Percentiles rank a stretch among this genome's conserved stretches.
These are phyloP conservation scores for Zymoseptoria pseudotritici DNA, from an alignment of 2,329 filamentous ascomycete genomes.

Conservation along the genomic window DNA sequence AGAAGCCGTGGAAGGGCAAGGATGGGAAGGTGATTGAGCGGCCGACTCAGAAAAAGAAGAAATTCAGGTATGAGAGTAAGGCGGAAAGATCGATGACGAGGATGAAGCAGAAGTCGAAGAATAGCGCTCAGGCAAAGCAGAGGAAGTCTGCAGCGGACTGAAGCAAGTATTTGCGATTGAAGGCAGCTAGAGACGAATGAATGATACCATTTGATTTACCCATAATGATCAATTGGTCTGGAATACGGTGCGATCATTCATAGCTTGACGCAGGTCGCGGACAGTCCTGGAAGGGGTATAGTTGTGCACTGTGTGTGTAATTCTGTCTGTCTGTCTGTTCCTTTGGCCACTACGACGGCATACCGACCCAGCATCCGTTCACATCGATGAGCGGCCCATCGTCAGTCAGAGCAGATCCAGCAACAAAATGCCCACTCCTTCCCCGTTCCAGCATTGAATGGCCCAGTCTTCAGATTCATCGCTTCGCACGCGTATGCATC, in stretches of 20 bases:
- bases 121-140: conserved; percentile 58
- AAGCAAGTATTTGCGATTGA: background rate
- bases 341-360: background rate
- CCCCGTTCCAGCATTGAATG: background rate
- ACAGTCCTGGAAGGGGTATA: background rate
- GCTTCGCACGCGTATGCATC: background rate
- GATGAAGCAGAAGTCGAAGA: conserved; percentile 59
- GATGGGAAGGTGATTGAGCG: conserved; percentile 28
- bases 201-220: background rate
- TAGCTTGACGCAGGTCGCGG: background rate
- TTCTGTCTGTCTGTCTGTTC: background rate
- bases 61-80: conserved; percentile 90
- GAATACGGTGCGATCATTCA: background rate
- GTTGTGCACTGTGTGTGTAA: background rate
- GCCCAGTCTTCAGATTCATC: background rate
- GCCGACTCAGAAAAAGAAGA: conserved; percentile 64
- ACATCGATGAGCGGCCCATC: background rate
- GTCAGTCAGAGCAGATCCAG: too few species aligned
- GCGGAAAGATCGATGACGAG: conserved; percentile 61
- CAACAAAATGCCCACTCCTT: background rate
- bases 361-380: background rate
- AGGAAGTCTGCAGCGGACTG: conserved; percentile 4
- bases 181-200: background rate
- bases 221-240: background rate
- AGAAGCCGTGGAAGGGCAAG: conserved; percentile 41